Evolutionary conservation across 1,139 yeast genomes (phyloP), one percentile per base, ranked within the genome.

Genomic region (Kodamaea plutei): DNA sequence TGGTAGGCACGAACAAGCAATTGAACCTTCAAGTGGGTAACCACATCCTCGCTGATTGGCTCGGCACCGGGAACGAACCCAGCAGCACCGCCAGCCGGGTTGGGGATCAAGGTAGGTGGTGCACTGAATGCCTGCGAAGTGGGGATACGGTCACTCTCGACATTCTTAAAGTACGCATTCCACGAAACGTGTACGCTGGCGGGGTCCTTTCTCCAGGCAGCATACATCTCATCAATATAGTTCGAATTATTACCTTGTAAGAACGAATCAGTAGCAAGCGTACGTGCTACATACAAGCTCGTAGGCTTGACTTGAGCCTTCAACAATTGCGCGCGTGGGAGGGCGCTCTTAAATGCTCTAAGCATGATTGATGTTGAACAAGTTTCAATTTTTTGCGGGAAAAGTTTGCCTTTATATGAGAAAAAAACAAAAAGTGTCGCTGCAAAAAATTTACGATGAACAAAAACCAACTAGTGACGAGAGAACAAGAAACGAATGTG

Each of bases 191-290:
- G 99, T 28, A 91, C 99, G 33, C 91, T 78, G 31, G 71, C 45
- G 18, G 98, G 98, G 56, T 93, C 97, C 45, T 79, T 59, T 53
- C 78, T 75, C 97, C 97, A 91, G 30, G 95, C 91, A 43, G 79
- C 77, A 61, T 88, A 93, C 99, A 91, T 91, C 64, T 91, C 97
- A 59, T 91, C 99, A 49, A 93, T 84, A 63, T 91, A 91, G 52
- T 79, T 80, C 45, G 96, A 94, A 60, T 85, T 85, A 56, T 80
- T 79, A 35, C 94, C 78, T 48, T 84, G 87, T 48, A 89, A 65
- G 60, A 91, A 91, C 29, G 79, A 73, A 61, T 89, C 97, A 29
- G 61, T 46, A 35, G 62, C 61, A 31, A 48, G 45, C 23, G 43
- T 29, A 37, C 63, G 58, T 31, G 35, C 32, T 22, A 28, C 25